Evolutionary conservation across 2,329 filamentous ascomycete species (phyloP).

Genomic region (Aspergillus felis): DNA sequence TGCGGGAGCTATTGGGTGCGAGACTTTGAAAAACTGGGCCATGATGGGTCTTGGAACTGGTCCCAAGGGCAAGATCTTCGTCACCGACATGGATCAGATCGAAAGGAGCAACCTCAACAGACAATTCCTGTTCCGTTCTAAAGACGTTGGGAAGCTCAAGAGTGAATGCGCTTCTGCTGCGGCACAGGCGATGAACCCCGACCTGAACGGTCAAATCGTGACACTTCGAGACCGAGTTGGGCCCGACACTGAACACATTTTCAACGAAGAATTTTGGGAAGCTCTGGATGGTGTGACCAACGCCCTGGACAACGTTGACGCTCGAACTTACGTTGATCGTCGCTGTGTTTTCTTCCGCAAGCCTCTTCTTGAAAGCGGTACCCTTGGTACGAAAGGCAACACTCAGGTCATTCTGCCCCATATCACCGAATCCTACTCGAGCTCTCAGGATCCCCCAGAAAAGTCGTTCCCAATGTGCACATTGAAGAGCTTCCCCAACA

Average conservation of each 20-base stretch:
- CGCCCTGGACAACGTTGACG: constrained; percentile 94
- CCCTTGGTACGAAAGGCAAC: constrained; percentile 98
- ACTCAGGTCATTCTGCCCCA: constrained; percentile 90
- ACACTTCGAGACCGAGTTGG: constrained; percentile 87
- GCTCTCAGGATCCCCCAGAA: constrained; percentile 94
- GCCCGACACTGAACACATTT: constrained; percentile 85
- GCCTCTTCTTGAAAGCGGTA: constrained; percentile 91
- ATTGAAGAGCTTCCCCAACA: constrained; percentile 93
- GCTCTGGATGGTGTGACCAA: constrained; percentile 89
- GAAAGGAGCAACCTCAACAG: constrained; percentile 98
- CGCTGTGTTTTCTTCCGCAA: constrained; percentile 98
- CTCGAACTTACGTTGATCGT: constrained; percentile 91
- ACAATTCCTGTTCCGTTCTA: constrained; percentile 90
- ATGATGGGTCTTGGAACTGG: constrained; percentile 95
- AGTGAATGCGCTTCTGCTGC: constrained; percentile 87
- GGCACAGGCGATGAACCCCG: constrained; percentile 94
- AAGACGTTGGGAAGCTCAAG: constrained; percentile 94
- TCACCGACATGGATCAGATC: constrained; percentile 98
- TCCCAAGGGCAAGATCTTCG: constrained; percentile 79
- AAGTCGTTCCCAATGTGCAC: constrained; percentile 99
- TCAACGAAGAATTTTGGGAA: constrained; percentile 91
- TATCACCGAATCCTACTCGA: constrained; percentile 94
- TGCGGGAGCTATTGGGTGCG: constrained; percentile 93
- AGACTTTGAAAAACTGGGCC: constrained; percentile 99
- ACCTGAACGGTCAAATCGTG: constrained; percentile 79